Conservation (phyloP, 257 asterid genomes). For the Pogostemon cablin region DNA sequence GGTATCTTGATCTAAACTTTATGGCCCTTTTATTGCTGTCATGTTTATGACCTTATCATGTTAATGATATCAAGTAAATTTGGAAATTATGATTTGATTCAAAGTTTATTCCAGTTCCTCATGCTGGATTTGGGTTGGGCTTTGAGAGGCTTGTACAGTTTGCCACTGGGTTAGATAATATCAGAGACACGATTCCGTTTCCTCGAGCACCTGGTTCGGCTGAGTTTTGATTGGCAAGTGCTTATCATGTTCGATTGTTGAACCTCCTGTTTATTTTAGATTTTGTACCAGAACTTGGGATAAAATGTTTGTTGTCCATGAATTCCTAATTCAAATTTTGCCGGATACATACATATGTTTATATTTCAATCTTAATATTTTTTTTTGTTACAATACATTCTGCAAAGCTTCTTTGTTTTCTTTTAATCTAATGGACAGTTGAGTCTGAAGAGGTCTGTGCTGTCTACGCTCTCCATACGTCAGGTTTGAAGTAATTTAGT, state of each 20-base stretch:
- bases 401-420: no score
- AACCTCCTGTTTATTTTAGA: neutral
- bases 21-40: neutral
- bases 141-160: constrained; percentile 97
- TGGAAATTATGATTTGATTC: neutral
- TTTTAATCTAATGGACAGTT: no score
- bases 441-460: no score
- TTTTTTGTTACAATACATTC: no score
- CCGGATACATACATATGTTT: neutral
- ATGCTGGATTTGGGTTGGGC: constrained; percentile 97
- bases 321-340: neutral
- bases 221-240: constrained; percentile 59
- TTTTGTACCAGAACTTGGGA: constrained; percentile 1
- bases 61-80: neutral
- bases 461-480: no score
- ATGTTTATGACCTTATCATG: neutral
- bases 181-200: constrained; percentile 91
- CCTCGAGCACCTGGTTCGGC: constrained; percentile 96
- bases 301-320: neutral
- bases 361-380: no score
- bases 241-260: constrained; percentile 7
- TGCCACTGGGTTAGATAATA: constrained; percentile 90
- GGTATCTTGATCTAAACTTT: constrained; percentile 22
- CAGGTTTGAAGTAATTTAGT: no score
- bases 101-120: constrained; percentile 61